phyloP scores from a whole-genome alignment of 106 monocot genomes.

The Dioscorea zingiberensis region DNA sequence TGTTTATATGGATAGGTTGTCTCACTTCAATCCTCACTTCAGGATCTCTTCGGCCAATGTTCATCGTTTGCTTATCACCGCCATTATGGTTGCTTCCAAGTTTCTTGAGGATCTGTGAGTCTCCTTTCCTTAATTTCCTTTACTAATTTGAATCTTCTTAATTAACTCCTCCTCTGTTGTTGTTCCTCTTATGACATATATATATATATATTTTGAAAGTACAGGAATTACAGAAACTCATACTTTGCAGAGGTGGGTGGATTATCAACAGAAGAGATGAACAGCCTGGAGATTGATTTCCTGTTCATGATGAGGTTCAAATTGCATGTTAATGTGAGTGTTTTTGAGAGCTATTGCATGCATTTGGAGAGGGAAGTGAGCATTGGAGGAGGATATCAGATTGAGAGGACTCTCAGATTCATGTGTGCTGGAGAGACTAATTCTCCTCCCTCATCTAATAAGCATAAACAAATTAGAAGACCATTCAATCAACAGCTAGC shows the following conservation, averaged over 20 bases:
- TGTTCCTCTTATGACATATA: not conserved
- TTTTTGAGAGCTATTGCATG: slow-evolving; percentile 75
- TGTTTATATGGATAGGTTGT: slow-evolving; percentile 67
- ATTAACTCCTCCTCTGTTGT: not conserved
- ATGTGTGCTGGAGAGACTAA: slow-evolving; percentile 32
- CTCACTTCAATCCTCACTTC: slow-evolving; percentile 30
- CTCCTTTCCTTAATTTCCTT: not conserved
- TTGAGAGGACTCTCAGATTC: slow-evolving; percentile 51
- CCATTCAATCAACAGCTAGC: too few relatives aligned
- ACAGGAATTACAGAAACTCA: slow-evolving; percentile 61
- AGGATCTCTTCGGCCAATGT: slow-evolving; percentile 23
- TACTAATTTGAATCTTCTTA: too few relatives aligned
- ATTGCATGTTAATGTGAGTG: slow-evolving; percentile 62
- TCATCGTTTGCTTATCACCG: slow-evolving; percentile 43
- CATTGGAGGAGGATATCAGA: slow-evolving; percentile 72
- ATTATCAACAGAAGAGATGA: slow-evolving; percentile 43
- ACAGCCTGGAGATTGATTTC: slow-evolving; percentile 65
- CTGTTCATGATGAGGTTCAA: slow-evolving; percentile 71
- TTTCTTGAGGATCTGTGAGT: slow-evolving; percentile 74
- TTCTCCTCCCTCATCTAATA: not conserved
- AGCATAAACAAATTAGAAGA: too few relatives aligned
- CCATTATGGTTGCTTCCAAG: slow-evolving; percentile 69
- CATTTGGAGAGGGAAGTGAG: slow-evolving; percentile 84
- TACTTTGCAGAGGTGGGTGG: slow-evolving; percentile 72
- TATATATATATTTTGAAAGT: not conserved